These are phyloP conservation scores for Ceratobasidium sp. DNA, from an alignment of 1,284 basidiomycete genomes.

Conservation along the genomic window DNA sequence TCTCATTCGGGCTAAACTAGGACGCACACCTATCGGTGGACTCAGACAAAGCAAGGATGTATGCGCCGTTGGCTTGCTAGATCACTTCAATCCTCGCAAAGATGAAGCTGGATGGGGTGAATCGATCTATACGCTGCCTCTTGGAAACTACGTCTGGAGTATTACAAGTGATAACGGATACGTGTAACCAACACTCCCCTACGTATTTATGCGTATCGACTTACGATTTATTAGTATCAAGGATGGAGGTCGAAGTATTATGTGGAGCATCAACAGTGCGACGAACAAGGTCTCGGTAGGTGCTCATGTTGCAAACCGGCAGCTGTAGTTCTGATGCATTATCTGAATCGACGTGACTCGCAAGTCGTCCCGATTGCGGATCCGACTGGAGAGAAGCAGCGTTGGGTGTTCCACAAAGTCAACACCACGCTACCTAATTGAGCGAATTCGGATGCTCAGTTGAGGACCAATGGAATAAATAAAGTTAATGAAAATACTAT, in stretches of 20 bases:
- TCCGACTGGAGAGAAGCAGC: not conserved
- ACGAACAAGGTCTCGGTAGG: not conserved
- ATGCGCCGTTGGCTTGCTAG: too few relatives aligned
- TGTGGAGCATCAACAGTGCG: conserved; percentile 6
- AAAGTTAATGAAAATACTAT: too few relatives aligned
- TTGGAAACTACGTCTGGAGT: conserved; percentile 8
- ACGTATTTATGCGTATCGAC: not conserved
- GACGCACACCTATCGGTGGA: too few relatives aligned
- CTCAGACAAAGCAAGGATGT: too few relatives aligned
- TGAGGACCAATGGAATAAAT: too few relatives aligned
- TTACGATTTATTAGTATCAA: not conserved
- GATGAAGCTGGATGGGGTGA: conserved; percentile 9
- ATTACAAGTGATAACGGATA: not conserved
- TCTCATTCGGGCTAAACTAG: too few relatives aligned
- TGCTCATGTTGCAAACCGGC: too few relatives aligned
- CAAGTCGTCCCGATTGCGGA: not conserved
- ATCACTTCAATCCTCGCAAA: too few relatives aligned
- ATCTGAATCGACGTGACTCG: not conserved
- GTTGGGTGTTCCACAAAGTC: conserved; percentile 6
- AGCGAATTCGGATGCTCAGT: too few relatives aligned
- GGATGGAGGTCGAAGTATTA: not conserved
- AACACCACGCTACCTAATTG: too few relatives aligned
- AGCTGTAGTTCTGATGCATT: not conserved
- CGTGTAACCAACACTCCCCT: not conserved
- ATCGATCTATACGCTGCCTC: not conserved